Conservation (phyloP, 805 yeast genomes). For the Yarrowia divulgata region DNA sequence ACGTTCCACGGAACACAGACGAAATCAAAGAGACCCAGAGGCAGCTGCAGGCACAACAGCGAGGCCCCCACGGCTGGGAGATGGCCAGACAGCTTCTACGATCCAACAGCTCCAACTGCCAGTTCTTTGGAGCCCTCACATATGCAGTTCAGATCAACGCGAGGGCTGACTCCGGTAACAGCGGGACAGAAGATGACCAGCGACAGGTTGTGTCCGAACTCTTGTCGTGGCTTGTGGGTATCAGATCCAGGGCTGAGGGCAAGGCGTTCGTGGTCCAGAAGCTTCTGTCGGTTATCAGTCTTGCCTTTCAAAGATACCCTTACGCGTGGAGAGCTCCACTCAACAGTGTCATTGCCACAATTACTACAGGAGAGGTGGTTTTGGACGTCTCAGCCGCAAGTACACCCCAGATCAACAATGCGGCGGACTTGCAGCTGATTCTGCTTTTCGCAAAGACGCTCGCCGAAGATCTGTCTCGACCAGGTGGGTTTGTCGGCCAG, state of each 20-base stretch:
- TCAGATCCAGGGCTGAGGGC: slow-evolving; percentile 28
- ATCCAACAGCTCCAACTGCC: slow-evolving; percentile 48
- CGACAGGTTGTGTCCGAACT: slow-evolving; percentile 42
- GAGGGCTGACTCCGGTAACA: slow-evolving; percentile 22
- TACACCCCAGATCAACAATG: neutral
- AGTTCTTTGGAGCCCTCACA: slow-evolving; percentile 84
- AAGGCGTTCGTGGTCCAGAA: slow-evolving; percentile 61
- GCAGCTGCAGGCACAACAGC: slow-evolving; percentile 65
- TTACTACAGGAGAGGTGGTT: slow-evolving; percentile 36
- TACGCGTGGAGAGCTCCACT: slow-evolving; percentile 53
- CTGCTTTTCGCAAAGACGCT: slow-evolving; percentile 46
- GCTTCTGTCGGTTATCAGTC: slow-evolving; percentile 61
- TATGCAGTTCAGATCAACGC: slow-evolving; percentile 64
- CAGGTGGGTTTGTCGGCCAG: slow-evolving; percentile 25
- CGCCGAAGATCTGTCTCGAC: slow-evolving; percentile 46
- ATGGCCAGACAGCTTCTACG: slow-evolving; percentile 64
- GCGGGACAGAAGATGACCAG: slow-evolving; percentile 34
- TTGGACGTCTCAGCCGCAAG: neutral
- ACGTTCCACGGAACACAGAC: slow-evolving; percentile 30
- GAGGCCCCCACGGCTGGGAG: slow-evolving; percentile 60
- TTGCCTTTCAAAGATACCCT: slow-evolving; percentile 56
- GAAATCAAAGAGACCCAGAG: slow-evolving; percentile 54
- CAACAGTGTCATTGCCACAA: slow-evolving; percentile 41
- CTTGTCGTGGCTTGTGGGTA: slow-evolving; percentile 43
- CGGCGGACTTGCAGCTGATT: slow-evolving; percentile 38